Base-by-base conservation (phyloP, 106 monocot genomes). In the Chionographis japonica region DNA sequence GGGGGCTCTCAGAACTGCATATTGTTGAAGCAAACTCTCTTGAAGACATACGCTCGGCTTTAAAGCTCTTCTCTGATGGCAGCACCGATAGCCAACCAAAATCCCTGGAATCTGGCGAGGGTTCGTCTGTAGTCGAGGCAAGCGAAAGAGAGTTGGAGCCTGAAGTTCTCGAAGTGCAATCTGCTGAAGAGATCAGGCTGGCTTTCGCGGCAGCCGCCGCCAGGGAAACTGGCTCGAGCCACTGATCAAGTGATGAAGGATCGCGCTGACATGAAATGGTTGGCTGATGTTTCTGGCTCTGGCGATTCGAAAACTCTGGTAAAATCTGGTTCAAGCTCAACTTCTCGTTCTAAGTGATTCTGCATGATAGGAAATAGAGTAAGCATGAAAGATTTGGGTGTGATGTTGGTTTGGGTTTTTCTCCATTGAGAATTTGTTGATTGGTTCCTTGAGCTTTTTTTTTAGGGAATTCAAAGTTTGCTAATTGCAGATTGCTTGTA, bases 291-390 rank as follows among this genome's bases (percentile, higher is more conserved):
- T 63, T 68, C 68, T 6, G 49, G 3, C n/a, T 50, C 51, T 7
- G n/a, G 12, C 59, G 42, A 49, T 65, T 71, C 63, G 5, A 55
- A 10, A 57, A 61, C n/a, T 63, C 62, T 49, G 15, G 19, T 52
- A 27, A 67, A 78, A n/a, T 78, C 71, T 5, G 12, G 36, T 6
- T 67, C 69, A n/a, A 77, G 54, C 39, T 63, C 50, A 8, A 74
- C 53, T 42, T 62, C 75, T 19, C 69, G 79, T 61, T 79, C 79
- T 11, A 7, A 80, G 66, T 71, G 75, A 71, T 75, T 75, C 75
- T 37, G 54, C 65, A 56, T 75, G 65, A 74, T 41, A 18, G 6
- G 38, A 61, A 61, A 18, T 37, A 35, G 9, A 54, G 2, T 4
- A 63, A 2, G 7, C 53, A 2, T 19, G 64, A 42, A 49, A 12